phyloP scores from a whole-genome alignment of 225 moss, liverwort and hornwort species.

The Pseudisothecium myosuroides region DNA sequence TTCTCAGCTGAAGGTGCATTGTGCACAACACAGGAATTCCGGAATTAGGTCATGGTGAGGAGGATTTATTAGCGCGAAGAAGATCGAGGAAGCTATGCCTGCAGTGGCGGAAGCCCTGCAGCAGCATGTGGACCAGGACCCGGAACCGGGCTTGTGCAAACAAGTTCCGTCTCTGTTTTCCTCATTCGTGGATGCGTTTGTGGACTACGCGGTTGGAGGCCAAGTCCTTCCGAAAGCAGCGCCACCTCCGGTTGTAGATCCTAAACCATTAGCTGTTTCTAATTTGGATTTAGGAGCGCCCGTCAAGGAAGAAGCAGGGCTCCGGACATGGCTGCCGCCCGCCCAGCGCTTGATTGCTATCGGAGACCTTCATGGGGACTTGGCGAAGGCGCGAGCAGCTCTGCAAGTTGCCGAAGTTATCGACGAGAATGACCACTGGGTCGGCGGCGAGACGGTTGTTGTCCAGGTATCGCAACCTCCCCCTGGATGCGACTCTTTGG shows the following conservation, averaged over 20 bases:
- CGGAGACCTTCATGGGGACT: conserved; percentile 81
- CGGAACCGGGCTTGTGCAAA: conserved; percentile 10
- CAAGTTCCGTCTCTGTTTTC: conserved; percentile 61
- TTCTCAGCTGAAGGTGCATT: neutral
- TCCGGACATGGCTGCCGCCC: conserved; percentile 48
- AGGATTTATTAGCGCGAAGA: neutral
- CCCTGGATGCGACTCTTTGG: neutral
- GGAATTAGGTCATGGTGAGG: neutral
- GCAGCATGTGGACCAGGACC: neutral
- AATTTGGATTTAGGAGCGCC: neutral
- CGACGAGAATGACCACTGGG: conserved; percentile 59
- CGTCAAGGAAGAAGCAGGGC: neutral
- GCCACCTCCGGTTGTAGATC: neutral
- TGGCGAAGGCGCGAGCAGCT: conserved; percentile 63
- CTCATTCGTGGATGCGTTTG: conserved; percentile 77
- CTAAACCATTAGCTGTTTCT: neutral
- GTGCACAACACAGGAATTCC: neutral
- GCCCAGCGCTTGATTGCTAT: conserved; percentile 71
- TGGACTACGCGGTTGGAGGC: conserved; percentile 76
- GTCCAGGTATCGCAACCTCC: conserved; percentile 35
- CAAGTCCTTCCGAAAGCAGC: conserved; percentile 35
- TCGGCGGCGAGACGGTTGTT: conserved; percentile 79
- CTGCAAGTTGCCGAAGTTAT: conserved; percentile 67
- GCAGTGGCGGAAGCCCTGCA: conserved; percentile 9
- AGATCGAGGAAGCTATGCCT: conserved; percentile 7